Evolutionary conservation across 1,139 yeast species (phyloP), one percentile per base, ranked within the genome.

Genomic region (Debaryomyces sp.): DNA sequence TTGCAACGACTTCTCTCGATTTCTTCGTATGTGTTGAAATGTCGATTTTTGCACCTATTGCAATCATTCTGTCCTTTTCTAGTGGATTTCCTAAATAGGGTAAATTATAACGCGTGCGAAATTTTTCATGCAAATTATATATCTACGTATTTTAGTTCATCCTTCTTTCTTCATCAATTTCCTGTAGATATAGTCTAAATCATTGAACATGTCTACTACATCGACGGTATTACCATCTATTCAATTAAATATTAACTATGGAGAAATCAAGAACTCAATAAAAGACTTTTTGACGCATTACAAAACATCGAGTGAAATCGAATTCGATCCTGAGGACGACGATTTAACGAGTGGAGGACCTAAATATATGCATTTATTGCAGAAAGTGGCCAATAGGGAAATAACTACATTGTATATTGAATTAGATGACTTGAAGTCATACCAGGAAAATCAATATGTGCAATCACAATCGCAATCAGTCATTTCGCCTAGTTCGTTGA

Each of bases 371-470:
- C 75, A 73, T 37, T 55, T 87, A n/a, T 73, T 94, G 45, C 96
- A 90, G 63, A 73, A 82, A 56, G 78, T 95, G 26, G 92, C 98
- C 50, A 90, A 95, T 67, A 81, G 99, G 60, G 91, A 91, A 54
- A 58, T 75, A 26, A 74, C 87, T 34, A 82, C 91, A 1, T 62
- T 94, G 18, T 74, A 77, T 50, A 77, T 95, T 45, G 97, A 90
- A 54, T 76, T 95, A 47, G 96, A 95, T 63, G 99, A 95, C 65
- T 71, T 95, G 51, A 81, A 82, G 55, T 72, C 76, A 41, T 91
- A 77, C 64, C 92, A 89, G 58, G 73, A 73, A 46, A 78, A 78
- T 47, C 74, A 70, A 50, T 57, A 52, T 17, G 45, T 62, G 50
- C 51, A 63, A 61, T 64, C 57, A 46, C 65, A 51, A 51, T 56